Conservation (phyloP, 2,329 filamentous ascomycete species). For the Aspergillus clavatus region DNA sequence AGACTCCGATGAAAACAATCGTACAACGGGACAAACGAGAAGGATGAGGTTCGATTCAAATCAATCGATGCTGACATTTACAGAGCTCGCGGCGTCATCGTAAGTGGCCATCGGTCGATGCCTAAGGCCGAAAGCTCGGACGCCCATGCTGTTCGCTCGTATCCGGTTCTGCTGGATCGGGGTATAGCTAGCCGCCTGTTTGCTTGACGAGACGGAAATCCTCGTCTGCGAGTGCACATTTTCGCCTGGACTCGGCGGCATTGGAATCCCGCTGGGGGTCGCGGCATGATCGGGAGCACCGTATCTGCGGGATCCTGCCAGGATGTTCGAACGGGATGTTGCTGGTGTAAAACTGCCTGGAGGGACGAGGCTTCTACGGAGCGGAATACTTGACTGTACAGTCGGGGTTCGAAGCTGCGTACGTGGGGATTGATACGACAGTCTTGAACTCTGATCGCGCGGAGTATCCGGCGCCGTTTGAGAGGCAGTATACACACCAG, state of each 20-base stretch:
- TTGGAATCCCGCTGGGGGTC: conserved; percentile 15
- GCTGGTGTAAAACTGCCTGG: conserved; percentile 32
- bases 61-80: conserved; percentile 32
- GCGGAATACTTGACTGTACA: conserved; percentile 31
- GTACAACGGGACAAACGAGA: background rate
- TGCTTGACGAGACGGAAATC: conserved; percentile 31
- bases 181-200: conserved; percentile 35
- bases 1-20: conserved; percentile 4
- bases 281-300: conserved; percentile 23
- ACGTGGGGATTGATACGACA: conserved; percentile 21
- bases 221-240: conserved; percentile 25
- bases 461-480: conserved; percentile 22
- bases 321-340: conserved; percentile 36
- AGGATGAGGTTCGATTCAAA: conserved; percentile 2
- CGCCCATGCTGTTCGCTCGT: conserved; percentile 35
- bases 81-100: conserved; percentile 22
- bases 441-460: conserved; percentile 18
- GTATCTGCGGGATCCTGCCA: conserved; percentile 40
- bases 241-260: conserved; percentile 17
- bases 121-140: conserved; percentile 32
- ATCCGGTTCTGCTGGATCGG: conserved; percentile 34
- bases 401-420: conserved; percentile 30
- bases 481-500: conserved; percentile 24
- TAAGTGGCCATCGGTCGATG: conserved; percentile 23
- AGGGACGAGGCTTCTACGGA: conserved; percentile 35